A percentile compares a stretch with the other conserved stretches of the same genome.
Evolutionary conservation across 495 filamentous ascomycete genomes (phyloP).

Genomic region (Aspergillus sclerotiicarbonarius): DNA sequence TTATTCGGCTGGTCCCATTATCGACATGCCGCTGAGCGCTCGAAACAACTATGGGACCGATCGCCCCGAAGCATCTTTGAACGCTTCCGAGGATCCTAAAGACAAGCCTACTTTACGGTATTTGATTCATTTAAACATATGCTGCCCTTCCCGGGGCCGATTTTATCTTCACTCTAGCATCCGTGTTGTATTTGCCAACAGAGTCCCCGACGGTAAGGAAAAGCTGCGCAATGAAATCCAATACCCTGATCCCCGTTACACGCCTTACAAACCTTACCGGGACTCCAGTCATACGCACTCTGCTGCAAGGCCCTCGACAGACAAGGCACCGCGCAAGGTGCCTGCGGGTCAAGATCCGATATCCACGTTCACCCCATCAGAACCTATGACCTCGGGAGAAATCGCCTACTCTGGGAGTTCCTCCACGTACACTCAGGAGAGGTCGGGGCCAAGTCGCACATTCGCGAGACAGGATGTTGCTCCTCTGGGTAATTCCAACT

Average conservation of each 20-base stretch:
- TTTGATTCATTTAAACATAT: conserved; percentile 91
- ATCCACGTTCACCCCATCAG: conserved; percentile 1
- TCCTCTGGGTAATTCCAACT: not conserved
- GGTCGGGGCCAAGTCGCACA: not conserved
- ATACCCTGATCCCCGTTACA: conserved; percentile 82
- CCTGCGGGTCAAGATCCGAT: conserved; percentile 53
- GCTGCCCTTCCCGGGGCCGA: conserved; percentile 77
- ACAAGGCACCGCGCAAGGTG: conserved; percentile 56
- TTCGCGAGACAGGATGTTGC: not conserved
- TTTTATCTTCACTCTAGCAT: conserved; percentile 91
- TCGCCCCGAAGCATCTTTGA: conserved; percentile 39
- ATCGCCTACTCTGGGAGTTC: not conserved
- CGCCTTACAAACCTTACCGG: conserved; percentile 71
- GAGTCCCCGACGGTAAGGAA: conserved; percentile 96
- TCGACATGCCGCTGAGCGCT: conserved; percentile 61
- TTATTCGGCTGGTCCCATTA: conserved; percentile 84
- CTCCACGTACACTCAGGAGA: not conserved
- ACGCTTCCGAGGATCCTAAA: conserved; percentile 44
- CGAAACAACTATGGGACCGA: conserved; percentile 51
- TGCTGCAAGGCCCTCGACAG: conserved; percentile 44
- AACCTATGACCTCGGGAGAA: not conserved
- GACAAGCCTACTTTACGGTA: conserved; percentile 85
- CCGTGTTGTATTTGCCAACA: conserved; percentile 95
- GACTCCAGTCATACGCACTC: conserved; percentile 33
- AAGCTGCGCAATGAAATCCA: conserved; percentile 88